Percentiles rank a stretch among this genome's conserved stretches.
Conservation (phyloP, 495 filamentous ascomycete genomes). For the Talaromyces trachyspermus region DNA sequence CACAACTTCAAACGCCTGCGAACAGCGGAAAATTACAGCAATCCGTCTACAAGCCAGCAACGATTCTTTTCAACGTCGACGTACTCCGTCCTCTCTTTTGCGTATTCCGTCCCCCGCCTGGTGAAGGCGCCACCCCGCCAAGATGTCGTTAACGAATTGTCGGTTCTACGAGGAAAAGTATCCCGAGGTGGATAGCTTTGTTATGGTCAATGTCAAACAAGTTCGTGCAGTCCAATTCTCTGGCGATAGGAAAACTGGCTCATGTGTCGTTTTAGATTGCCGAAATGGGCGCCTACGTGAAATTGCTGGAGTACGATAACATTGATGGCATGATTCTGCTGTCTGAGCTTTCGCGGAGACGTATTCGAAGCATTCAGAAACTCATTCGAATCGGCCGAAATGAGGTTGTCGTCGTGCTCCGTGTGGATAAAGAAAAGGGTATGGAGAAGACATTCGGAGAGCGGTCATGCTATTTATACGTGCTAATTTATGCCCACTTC, state of each 20-base stretch:
- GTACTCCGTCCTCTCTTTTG: neutral
- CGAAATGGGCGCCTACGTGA: conserved; percentile 99
- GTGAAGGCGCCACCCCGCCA: conserved; percentile 42
- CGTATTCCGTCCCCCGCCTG: conserved; percentile 13
- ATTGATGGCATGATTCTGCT: conserved; percentile 99
- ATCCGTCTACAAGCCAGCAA: no score
- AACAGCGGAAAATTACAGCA: no score
- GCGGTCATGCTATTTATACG: no score
- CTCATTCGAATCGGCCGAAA: conserved; percentile 96
- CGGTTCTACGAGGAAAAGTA: conserved; percentile 99
- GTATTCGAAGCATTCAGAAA: conserved; percentile 98
- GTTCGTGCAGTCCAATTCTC: conserved; percentile 34
- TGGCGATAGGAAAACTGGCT: conserved; percentile 5
- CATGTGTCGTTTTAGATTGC: conserved; percentile 59
- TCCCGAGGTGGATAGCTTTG: conserved; percentile 97
- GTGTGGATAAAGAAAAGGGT: conserved; percentile 99
- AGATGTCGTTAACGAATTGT: conserved; percentile 97
- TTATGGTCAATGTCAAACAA: conserved; percentile 98
- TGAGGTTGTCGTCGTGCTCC: conserved; percentile 94
- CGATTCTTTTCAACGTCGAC: conserved; percentile 1
- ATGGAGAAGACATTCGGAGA: conserved; percentile 15
- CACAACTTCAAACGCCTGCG: conserved; percentile 1
- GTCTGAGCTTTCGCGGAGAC: conserved; percentile 88
- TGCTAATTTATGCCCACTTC: conserved; percentile 6
- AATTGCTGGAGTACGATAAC: conserved; percentile 98